Conservation (phyloP, 768 basidiomycete genomes). For the Porpolomopsis calyptriformis region DNA sequence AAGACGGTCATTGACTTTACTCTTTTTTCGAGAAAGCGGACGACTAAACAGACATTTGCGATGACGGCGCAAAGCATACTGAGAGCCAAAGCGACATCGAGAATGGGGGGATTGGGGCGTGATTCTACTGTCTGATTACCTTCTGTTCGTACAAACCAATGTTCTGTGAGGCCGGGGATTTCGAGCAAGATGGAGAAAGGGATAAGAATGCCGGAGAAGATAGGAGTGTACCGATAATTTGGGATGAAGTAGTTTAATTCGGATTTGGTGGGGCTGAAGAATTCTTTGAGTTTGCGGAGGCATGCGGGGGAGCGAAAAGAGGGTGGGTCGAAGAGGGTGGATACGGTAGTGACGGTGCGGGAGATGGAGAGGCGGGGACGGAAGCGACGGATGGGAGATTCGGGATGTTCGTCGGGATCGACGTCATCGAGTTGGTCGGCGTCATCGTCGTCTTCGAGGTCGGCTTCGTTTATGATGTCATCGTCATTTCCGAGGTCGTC, state of each 20-base stretch:
- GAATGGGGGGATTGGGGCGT: conserved; percentile 41
- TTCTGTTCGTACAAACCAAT: conserved; percentile 58
- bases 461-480: neutral
- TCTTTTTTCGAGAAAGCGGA: conserved; percentile 61
- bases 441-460: neutral
- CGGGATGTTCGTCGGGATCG: conserved; percentile 3
- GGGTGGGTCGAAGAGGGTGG: conserved; percentile 4
- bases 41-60: conserved; percentile 58
- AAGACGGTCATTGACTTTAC: conserved; percentile 53
- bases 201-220: conserved; percentile 56
- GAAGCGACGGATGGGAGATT: neutral
- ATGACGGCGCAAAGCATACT: conserved; percentile 59
- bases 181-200: conserved; percentile 76
- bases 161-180: conserved; percentile 68
- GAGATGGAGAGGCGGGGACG: conserved; percentile 4
- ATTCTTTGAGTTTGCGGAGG: conserved; percentile 9
- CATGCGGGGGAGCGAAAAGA: conserved; percentile 7
- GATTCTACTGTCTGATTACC: conserved; percentile 35
- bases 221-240: conserved; percentile 53
- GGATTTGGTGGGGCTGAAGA: conserved; percentile 16
- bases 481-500: conserved; percentile 2
- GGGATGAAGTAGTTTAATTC: conserved; percentile 30
- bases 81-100: conserved; percentile 51
- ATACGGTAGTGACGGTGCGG: conserved; percentile 9
- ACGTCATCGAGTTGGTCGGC: conserved; percentile 9